phyloP scores from a whole-genome alignment of 345 rosid genomes.

The Psidium guajava region DNA sequence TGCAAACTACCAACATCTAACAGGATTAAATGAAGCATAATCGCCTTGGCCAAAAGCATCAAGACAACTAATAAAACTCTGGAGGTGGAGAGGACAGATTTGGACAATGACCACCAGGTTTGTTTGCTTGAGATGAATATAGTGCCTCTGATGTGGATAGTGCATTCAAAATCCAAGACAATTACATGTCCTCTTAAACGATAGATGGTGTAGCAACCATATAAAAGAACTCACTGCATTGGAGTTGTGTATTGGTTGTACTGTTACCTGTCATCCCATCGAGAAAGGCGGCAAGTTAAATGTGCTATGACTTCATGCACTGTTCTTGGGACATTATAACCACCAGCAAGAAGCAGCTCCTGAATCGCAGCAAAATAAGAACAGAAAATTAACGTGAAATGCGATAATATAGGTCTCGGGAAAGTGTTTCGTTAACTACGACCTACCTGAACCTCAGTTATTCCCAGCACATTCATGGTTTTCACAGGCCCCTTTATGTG shows the following conservation, averaged over 20 bases:
- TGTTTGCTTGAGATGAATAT: background rate
- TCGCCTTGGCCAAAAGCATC: background rate
- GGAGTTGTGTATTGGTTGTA: background rate
- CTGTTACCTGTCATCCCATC: constrained; percentile 97
- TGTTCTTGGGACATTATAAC: constrained; percentile 70
- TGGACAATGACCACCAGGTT: background rate
- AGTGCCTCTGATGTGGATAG: background rate
- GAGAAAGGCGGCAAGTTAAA: constrained; percentile 64
- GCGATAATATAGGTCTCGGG: background rate
- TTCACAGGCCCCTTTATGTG: constrained; percentile 69
- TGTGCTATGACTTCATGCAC: constrained; percentile 85
- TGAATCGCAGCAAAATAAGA: background rate
- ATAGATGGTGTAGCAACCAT: background rate
- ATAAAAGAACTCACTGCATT: background rate
- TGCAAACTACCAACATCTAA: background rate
- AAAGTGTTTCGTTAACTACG: constrained; percentile 1
- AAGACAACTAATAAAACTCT: background rate
- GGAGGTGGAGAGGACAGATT: background rate
- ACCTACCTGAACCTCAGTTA: constrained; percentile 89
- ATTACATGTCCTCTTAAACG: background rate
- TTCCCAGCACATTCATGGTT: constrained; percentile 53
- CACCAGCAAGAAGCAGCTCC: constrained; percentile 87
- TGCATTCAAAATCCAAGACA: background rate
- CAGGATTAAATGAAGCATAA: background rate
- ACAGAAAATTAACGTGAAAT: background rate